phyloP scores from a whole-genome alignment of 2,329 filamentous ascomycete genomes.

The Bipolaris sorokiniana region DNA sequence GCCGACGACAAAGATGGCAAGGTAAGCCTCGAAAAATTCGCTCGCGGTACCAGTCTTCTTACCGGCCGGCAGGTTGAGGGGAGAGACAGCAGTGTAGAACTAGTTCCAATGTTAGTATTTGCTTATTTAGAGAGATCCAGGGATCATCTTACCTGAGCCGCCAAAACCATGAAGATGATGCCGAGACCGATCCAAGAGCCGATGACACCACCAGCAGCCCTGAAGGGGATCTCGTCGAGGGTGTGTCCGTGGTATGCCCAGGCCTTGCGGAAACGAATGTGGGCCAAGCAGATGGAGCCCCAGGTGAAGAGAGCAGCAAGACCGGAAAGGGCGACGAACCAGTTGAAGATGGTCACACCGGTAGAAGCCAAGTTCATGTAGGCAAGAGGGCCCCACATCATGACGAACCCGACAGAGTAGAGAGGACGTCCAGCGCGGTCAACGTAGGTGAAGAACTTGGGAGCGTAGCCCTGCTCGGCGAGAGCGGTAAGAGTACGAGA shows the following conservation, averaged over 20 bases:
- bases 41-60: conserved; percentile 43
- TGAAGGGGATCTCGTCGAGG: conserved; percentile 55
- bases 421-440: conserved; percentile 83
- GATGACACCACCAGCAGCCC: conserved; percentile 48
- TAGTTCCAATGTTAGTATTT: conserved; percentile 22
- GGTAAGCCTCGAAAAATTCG: conserved; percentile 56
- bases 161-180: conserved; percentile 49
- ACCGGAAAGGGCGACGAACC: conserved; percentile 78
- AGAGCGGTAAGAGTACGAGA: conserved; percentile 64
- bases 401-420: conserved; percentile 72
- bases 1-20: conserved; percentile 55
- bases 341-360: conserved; percentile 68
- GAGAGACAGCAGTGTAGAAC: conserved; percentile 51
- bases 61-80: conserved; percentile 21
- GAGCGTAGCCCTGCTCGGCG: conserved; percentile 68
- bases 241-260: conserved; percentile 49
- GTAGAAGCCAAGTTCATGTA: conserved; percentile 64
- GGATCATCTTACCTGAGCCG: conserved; percentile 46
- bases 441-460: conserved; percentile 77
- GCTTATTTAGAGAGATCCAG: background rate
- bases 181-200: conserved; percentile 50
- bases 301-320: conserved; percentile 79
- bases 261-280: conserved; percentile 82
- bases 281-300: conserved; percentile 84
- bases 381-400: conserved; percentile 72